Evolutionary conservation across 2,329 filamentous ascomycete species (phyloP).

Genomic region (Fusarium secorum): DNA sequence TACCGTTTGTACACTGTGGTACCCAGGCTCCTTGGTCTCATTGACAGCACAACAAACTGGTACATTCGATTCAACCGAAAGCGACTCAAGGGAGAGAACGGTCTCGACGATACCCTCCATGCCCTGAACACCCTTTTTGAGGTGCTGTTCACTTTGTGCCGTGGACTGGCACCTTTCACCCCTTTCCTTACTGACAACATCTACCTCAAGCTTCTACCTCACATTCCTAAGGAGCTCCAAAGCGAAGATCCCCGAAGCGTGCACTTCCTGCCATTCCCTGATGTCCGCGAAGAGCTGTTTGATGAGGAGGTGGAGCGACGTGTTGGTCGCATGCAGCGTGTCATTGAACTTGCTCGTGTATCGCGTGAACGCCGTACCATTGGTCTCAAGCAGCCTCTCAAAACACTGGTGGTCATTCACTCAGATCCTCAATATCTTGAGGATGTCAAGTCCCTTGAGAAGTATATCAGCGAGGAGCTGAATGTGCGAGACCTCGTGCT

Average conservation of each 20-base stretch:
- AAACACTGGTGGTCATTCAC: constrained; percentile 89
- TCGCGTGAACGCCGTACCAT: constrained; percentile 86
- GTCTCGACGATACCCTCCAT: constrained; percentile 84
- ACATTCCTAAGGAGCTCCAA: constrained; percentile 76
- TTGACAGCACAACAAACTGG: constrained; percentile 98
- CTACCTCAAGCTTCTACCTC: constrained; percentile 81
- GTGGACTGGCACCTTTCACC: constrained; percentile 91
- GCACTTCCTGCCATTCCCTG: constrained; percentile 91
- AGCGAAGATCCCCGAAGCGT: constrained; percentile 83
- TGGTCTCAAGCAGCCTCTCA: constrained; percentile 89
- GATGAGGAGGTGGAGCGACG: constrained; percentile 85
- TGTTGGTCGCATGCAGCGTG: constrained; percentile 90
- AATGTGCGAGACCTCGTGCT: constrained; percentile 88
- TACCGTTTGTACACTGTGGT: constrained; percentile 92
- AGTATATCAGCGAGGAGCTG: constrained; percentile 91
- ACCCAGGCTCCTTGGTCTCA: constrained; percentile 80
- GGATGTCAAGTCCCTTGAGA: constrained; percentile 83
- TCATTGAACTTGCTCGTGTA: constrained; percentile 89
- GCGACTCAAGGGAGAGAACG: constrained; percentile 88
- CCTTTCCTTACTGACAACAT: constrained; percentile 97
- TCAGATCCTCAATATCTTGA: constrained; percentile 82
- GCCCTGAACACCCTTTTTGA: constrained; percentile 95
- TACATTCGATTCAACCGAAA: constrained; percentile 96
- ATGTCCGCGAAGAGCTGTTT: constrained; percentile 87
- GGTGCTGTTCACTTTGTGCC: constrained; percentile 86